Evolutionary conservation across 208 protist genomes (phyloP), one percentile per base, ranked within the genome.

Genomic region (Acanthamoeba triangularis): DNA sequence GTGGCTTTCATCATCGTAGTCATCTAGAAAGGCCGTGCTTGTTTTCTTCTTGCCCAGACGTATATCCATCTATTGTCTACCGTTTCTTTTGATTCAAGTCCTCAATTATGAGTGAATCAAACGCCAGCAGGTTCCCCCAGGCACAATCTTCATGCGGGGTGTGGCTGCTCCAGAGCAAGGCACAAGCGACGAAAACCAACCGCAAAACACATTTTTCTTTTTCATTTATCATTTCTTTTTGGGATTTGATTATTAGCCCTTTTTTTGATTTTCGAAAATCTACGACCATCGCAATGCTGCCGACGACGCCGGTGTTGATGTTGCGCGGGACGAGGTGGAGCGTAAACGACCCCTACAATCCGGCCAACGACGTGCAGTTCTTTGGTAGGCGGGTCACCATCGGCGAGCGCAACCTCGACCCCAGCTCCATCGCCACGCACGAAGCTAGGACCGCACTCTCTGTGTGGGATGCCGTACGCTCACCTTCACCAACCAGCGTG

Each of bases 331-430:
- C 63, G 8, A 14, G 88, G 18, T 94, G 88, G 88, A 80, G 65
- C 47, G 88, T 94, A 0, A 78, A 94, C 63, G 88, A 94, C 44
- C 33, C 54, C 11, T 94, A 78, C 49, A 47, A 94, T 10, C 88
- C 88, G 16, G 23, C 35, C 41, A 94, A 52, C 44, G 61, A 78
- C 44, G 28, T 54, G 10, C 20, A 23, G 1, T 94, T 94, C 30
- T 94, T 94, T 18, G 61, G 88, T 25, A 41, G 54, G n/a, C 20
- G 30, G 7, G 47, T 94, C 7, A 54, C 67, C 41, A 80, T 94
- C 10, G 16, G 49, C 47, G 88, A 94, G 37, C 63, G 35, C 47
- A 78, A 94, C 13, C 52, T 69, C 20, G 56, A 90, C 49, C 82
- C 47, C 8, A 61, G 44, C 41, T 20, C 35, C 23, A 49, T 78